phyloP scores from a whole-genome alignment of 208 protist genomes.

The Trichomonas gallinae region DNA sequence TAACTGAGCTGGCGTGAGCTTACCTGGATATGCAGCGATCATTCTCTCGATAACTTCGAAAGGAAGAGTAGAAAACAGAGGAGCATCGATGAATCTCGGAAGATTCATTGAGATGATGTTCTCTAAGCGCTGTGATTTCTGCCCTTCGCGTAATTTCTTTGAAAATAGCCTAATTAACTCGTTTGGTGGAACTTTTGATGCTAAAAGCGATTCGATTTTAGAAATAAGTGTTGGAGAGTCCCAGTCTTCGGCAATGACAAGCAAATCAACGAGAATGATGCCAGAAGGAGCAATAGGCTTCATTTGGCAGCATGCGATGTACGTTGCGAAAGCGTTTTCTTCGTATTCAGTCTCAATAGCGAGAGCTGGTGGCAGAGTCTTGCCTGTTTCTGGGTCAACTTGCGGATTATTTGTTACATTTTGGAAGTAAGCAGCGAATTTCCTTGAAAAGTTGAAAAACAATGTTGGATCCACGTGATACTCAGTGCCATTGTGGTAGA shows the following conservation, averaged over 20 bases:
- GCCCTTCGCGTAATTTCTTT: background rate
- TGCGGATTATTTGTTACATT: background rate
- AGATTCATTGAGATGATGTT: background rate
- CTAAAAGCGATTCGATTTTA: background rate
- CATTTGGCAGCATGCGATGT: background rate
- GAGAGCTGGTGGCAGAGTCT: background rate
- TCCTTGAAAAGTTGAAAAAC: background rate
- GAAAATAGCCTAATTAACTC: background rate
- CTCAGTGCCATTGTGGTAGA: background rate
- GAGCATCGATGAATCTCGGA: background rate
- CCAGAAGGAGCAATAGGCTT: background rate
- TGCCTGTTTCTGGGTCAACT: background rate
- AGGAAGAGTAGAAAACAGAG: background rate
- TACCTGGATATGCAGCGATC: background rate
- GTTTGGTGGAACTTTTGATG: background rate
- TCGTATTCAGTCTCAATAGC: background rate
- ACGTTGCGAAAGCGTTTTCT: background rate
- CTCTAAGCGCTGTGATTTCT: background rate
- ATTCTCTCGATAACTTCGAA: background rate
- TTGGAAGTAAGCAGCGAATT: background rate
- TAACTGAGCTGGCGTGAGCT: background rate
- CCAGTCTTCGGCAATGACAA: background rate
- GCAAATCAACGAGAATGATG: background rate
- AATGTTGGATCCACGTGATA: background rate
- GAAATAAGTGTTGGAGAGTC: background rate